These are phyloP conservation scores for Scleroderma citrinum DNA, from an alignment of 768 basidiomycete genomes.

Conservation along the genomic window DNA sequence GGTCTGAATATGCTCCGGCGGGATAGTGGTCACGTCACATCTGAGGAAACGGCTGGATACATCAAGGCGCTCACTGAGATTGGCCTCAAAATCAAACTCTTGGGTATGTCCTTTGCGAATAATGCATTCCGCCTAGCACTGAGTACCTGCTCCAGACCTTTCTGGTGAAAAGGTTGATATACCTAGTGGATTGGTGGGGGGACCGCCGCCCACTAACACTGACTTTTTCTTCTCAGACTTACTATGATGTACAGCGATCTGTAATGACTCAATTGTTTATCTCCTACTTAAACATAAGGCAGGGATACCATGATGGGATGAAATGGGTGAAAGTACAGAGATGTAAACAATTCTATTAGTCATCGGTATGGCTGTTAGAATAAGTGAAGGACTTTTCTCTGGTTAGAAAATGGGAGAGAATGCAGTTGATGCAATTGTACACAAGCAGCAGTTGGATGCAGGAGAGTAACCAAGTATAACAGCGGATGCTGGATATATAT, in stretches of 20 bases:
- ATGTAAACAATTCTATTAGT: conserved; percentile 19
- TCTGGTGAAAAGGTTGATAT: conserved; percentile 88
- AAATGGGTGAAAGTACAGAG: neutral
- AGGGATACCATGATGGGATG: conserved; percentile 8
- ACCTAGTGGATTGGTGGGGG: conserved; percentile 71
- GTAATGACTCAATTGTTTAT: conserved; percentile 9
- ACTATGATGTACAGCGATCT: conserved; percentile 18
- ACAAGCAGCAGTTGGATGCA: conserved; percentile 23
- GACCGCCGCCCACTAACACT: conserved; percentile 70
- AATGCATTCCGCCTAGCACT: neutral
- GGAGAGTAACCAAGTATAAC: conserved; percentile 3
- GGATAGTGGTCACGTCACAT: conserved; percentile 78
- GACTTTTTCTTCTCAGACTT: conserved; percentile 85
- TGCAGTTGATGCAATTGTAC: conserved; percentile 58
- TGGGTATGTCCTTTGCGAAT: conserved; percentile 48
- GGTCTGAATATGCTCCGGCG: conserved; percentile 82
- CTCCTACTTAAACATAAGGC: conserved; percentile 6
- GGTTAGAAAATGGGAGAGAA: conserved; percentile 21
- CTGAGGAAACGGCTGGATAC: conserved; percentile 80
- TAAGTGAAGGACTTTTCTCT: conserved; percentile 7
- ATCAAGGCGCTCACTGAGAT: conserved; percentile 87
- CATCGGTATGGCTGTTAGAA: conserved; percentile 17
- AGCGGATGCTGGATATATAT: conserved; percentile 15
- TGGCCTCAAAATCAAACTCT: conserved; percentile 83
- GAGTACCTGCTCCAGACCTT: conserved; percentile 47